Evolutionary conservation across 345 rosid species (phyloP), one percentile per base, ranked within the genome.

Genomic region (Camelina sativa): DNA sequence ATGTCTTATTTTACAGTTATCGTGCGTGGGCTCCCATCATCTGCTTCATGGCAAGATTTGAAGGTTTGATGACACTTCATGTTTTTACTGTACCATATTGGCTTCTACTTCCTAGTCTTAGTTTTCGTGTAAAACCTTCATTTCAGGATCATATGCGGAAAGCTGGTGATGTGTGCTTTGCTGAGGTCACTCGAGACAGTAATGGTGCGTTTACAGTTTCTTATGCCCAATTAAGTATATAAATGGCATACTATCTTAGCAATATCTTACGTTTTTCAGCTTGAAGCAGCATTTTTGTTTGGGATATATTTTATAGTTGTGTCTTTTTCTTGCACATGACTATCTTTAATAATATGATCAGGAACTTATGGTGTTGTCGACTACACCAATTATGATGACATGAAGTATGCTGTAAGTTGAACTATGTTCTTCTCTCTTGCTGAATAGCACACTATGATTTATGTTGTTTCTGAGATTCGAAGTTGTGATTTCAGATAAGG

Each of bases 31-130:
- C 92, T 89, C 12, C 89, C 97, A 62, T 88, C 96, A 73, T 93
- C 98, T 82, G 96, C 97, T 75, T 93, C 98, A 50, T 93, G 97
- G 98, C 98, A 93, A 82, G 97, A 91, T 86, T 80, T 93, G 83
- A 93, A 93, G 98, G 98, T 88, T 43, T 65, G 71, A 55, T 35
- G 57, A 15, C 60, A 48, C 47, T 11, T 75, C 1, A 50, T 67
- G 2, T 32, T 74, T 53, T 16, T 6, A n/a, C 15, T 38, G 15
- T 10, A 75, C n/a, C 6, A 23, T 9, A 12, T 64, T 34, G 50
- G 40, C 19, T 20, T 43, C 17, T 59, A 15, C 46, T 5, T 8
- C 28, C 35, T 63, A 63, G 13, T 71, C 48, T 22, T 55, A 44
- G 10, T 76, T 35, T 58, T 17, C 23, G 40, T 72, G 41, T 76